Evolutionary conservation across 2,329 filamentous ascomycete species (phyloP), one percentile per base, ranked within the genome.

Genomic region (Rhinocladiella similis): DNA sequence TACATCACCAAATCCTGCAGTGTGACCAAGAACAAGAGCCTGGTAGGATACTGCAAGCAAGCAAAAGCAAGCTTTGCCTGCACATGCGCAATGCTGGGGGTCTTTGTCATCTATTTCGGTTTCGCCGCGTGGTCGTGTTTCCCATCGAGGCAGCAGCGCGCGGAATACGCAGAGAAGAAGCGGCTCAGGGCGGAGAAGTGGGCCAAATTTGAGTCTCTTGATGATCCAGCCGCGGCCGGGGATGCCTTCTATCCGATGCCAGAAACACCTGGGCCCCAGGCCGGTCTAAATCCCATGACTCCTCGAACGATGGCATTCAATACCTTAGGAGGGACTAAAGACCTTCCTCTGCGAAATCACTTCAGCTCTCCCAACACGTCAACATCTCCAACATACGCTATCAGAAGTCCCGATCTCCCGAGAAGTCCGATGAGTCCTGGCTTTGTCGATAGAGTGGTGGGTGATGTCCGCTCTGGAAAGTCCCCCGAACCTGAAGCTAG

Each of bases 1-100:
- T 86, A 85, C 66, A 80, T 87, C 62, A 81, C 81, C 50, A 85
- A 85, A 69, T 80, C 72, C 62, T 87, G 84, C 72, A 76, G 70
- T 50, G 77, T 84, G 20, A 77, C 80, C 0, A 69, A 70, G 5
- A 68, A 75, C 41, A 70, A 72, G 46, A 73, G 72, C 45, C 73
- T 80, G 52, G 69, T 80, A 29, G 67, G 67, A 16, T 87, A 84
- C 66, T 87, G 84, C 68, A 71, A 77, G 69, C 84, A 87, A 69
- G 82, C 83, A 3, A 83, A 86, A 65, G 73, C 76, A 5, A 72
- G 77, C 3, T 86, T 86, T 64, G 82, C 77, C 1, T 73, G 84
- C 18, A 82, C 78, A 3, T 72, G 83, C 49, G 69, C 84, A 22
- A 76, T 84, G 69, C 72, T 81, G 81, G 61, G 61, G 10, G 18